Base-by-base conservation (phyloP, 345 rosid genomes). In the Capsella bursapastoris region DNA sequence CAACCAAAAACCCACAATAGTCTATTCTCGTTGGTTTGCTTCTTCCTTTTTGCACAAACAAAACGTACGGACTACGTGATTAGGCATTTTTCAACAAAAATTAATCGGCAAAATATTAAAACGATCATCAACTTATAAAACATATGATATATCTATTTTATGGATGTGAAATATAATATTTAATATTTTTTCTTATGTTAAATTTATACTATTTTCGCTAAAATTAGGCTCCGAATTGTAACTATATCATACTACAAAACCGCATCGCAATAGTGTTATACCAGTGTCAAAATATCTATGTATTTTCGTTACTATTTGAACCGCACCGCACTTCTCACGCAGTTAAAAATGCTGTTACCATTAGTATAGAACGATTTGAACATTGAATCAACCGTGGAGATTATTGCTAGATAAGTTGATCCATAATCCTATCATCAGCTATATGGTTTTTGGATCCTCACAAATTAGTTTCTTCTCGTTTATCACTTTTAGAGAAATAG, bases 1-100 rank as follows among this genome's bases (percentile, higher is more conserved):
- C 50, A 66, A 52, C 71, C 25, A 22, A 52, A 52, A 52, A 52
- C 60, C 61, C 71, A n/a, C 12, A 55, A 15, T n/a, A 28, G 41
- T 41, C 16, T 41, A 55, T 38, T 40, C 6, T 53, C 29, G 29
- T 68, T 68, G 62, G 52, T 68, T 27, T 28, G 41, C 8, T 64
- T 63, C 3, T 8, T 27, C 16, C 8, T 41, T 48, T 16, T 18
- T 2, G 32, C 5, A 18, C 58, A 8, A 66, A 3, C 16, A 4
- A 32, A 51, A 66, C 9, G 37, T 49, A 49, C 58, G 48, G 48
- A 49, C 34, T 16, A 65, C 5, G 32, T 18, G 68, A n/a, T 11
- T 65, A 48, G 8, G 57, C 57, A 31, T 32, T 2, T 18, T 32
- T 34, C 70, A 44, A 44, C 38, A 8, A 27, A 44, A 44, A 0